A percentile compares a stretch with the other conserved stretches of the same genome.
phyloP scores from a whole-genome alignment of 1,284 basidiomycete species.

The Microbotryum lychnidis-dioicae region DNA sequence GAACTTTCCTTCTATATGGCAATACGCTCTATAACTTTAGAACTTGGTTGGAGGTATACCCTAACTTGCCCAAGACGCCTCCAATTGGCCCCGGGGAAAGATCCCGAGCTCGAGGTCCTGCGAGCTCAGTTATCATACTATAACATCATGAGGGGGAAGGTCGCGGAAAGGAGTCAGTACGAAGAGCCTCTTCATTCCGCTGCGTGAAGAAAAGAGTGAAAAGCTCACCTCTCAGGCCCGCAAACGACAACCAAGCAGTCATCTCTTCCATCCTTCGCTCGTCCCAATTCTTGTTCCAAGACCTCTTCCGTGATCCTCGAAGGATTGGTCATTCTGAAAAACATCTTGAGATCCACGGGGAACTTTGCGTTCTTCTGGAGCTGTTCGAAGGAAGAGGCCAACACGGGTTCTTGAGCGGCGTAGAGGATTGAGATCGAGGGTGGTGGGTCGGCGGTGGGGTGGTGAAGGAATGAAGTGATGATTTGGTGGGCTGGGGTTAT shows the following conservation, averaged over 20 bases:
- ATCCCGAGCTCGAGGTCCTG: constrained; percentile 65
- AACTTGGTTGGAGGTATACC: constrained; percentile 55
- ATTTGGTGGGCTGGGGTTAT: constrained; percentile 66
- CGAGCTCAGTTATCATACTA: constrained; percentile 65
- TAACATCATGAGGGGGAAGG: not conserved
- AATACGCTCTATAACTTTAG: constrained; percentile 52
- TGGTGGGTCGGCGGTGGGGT: not conserved
- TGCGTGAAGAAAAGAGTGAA: not conserved
- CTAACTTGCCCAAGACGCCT: constrained; percentile 58
- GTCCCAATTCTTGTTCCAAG: constrained; percentile 45
- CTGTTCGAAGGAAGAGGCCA: constrained; percentile 47
- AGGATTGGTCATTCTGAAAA: not conserved
- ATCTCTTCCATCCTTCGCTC: constrained; percentile 12
- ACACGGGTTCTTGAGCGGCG: constrained; percentile 52
- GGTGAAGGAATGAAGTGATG: constrained; percentile 2
- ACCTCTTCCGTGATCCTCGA: not conserved
- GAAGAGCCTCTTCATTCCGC: not conserved
- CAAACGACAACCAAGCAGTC: constrained; percentile 46
- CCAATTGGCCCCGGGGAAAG: constrained; percentile 62
- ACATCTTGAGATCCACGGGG: constrained; percentile 52
- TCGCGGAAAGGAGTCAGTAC: constrained; percentile 6
- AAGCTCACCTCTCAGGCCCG: constrained; percentile 58
- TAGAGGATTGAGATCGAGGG: constrained; percentile 55
- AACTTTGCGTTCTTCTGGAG: constrained; percentile 52
- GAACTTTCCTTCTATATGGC: too few relatives aligned